A percentile compares a stretch with the other conserved stretches of the same genome.
These are phyloP conservation scores for Graphiopsis chlorocephala DNA, from an alignment of 2,329 filamentous ascomycete species.

Conservation along the genomic window DNA sequence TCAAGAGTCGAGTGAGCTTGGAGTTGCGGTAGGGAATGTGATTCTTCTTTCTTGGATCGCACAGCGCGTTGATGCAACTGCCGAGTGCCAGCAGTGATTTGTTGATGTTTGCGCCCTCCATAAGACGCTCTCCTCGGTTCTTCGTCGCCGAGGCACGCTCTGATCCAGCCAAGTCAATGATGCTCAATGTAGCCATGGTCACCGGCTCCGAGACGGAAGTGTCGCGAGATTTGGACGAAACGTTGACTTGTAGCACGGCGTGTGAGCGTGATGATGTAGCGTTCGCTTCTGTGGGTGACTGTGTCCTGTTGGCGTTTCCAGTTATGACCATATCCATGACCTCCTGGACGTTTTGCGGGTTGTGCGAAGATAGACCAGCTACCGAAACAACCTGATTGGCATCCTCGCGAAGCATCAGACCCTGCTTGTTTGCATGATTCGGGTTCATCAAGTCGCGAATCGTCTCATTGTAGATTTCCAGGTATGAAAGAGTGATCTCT, in stretches of 20 bases:
- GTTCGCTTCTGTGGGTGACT: slow-evolving; percentile 95
- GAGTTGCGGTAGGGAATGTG: slow-evolving; percentile 98
- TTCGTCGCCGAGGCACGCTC: slow-evolving; percentile 95
- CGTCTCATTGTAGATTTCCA: slow-evolving; percentile 99
- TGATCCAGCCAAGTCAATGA: slow-evolving; percentile 94
- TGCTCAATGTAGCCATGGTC: slow-evolving; percentile 96
- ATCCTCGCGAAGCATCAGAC: slow-evolving; percentile 91
- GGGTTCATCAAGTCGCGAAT: slow-evolving; percentile 93
- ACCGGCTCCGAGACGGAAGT: slow-evolving; percentile 90
- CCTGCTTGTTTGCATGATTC: slow-evolving; percentile 73
- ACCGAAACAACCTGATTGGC: slow-evolving; percentile 91
- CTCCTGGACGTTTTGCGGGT: slow-evolving; percentile 85
- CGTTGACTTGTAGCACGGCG: slow-evolving; percentile 94
- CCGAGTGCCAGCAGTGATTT: slow-evolving; percentile 92
- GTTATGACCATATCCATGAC: slow-evolving; percentile 99
- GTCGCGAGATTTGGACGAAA: slow-evolving; percentile 91
- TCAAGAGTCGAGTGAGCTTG: slow-evolving; percentile 89
- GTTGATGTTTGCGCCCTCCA: slow-evolving; percentile 98
- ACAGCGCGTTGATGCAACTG: slow-evolving; percentile 97
- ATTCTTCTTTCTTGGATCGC: slow-evolving; percentile 84
- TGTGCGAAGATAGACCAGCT: slow-evolving; percentile 83
- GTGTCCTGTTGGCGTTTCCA: slow-evolving; percentile 90
- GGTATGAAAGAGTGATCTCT: slow-evolving; percentile 87
- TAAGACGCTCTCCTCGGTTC: slow-evolving; percentile 84
- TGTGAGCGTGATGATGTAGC: slow-evolving; percentile 96